A percentile compares a stretch with the other conserved stretches of the same genome.
Conservation (phyloP, 2,329 filamentous ascomycete genomes). For the Clarireedia hainanense region DNA sequence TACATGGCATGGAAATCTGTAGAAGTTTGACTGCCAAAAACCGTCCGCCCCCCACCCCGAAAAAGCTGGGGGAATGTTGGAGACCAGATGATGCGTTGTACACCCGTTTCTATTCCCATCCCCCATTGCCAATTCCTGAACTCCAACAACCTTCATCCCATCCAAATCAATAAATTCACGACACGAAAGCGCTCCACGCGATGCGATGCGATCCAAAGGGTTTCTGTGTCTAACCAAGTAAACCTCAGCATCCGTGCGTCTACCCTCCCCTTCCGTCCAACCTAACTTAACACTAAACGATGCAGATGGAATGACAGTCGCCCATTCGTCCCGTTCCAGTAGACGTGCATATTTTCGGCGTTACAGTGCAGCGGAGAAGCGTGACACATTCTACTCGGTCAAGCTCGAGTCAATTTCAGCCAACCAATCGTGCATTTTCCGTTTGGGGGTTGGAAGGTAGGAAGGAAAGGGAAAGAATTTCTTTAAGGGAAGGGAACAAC, state of each 20-base stretch:
- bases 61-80: too few relatives aligned
- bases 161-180: background rate
- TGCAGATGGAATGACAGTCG: background rate
- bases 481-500: background rate
- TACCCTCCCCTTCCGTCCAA: too few relatives aligned
- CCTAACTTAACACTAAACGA: too few relatives aligned
- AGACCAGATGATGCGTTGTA: too few relatives aligned
- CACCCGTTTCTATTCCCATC: too few relatives aligned
- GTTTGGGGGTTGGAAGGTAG: background rate
- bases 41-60: too few relatives aligned
- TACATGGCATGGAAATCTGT: too few relatives aligned
- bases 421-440: background rate
- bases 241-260: background rate
- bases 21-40: too few relatives aligned
- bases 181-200: constrained; percentile 4
- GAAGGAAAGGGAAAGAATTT: background rate
- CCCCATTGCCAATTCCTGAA: too few relatives aligned
- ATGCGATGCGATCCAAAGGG: background rate
- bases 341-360: constrained; percentile 4
- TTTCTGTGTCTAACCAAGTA: background rate
- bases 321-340: background rate
- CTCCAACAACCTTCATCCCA: too few relatives aligned
- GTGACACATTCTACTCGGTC: constrained; percentile 9
- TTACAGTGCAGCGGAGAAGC: constrained; percentile 8
- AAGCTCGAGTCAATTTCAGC: background rate